Conservation (phyloP, 108 stramenopile genomes). For the Cyclotella atomus region DNA sequence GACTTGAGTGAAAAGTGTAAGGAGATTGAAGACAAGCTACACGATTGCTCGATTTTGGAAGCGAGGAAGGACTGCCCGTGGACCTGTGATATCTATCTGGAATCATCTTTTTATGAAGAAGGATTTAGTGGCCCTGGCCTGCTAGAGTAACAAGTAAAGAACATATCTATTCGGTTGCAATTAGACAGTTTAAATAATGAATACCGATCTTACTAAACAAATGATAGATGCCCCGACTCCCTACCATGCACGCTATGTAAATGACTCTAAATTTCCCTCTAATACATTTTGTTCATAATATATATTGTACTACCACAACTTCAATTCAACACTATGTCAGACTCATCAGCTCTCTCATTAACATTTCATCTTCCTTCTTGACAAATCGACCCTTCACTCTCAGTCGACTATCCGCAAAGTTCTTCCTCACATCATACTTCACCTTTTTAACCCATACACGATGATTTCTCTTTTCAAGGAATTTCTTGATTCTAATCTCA, state of each 20-base stretch:
- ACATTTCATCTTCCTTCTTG: slow-evolving; percentile 97
- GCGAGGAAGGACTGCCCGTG: not conserved
- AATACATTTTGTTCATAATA: not conserved
- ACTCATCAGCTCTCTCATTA: slow-evolving; percentile 94
- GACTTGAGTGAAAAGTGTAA: not conserved
- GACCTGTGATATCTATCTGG: slow-evolving; percentile 11
- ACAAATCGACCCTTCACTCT: slow-evolving; percentile 98
- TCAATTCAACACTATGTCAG: slow-evolving; percentile 65
- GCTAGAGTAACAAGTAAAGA: not conserved
- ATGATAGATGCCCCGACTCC: not conserved
- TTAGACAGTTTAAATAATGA: too few relatives aligned
- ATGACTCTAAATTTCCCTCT: not conserved
- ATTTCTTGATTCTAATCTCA: slow-evolving; percentile 84
- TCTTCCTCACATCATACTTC: slow-evolving; percentile 98
- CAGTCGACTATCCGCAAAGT: slow-evolving; percentile 96
- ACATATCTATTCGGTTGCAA: not conserved
- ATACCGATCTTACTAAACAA: too few relatives aligned
- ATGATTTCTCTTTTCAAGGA: slow-evolving; percentile 92
- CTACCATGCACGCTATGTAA: not conserved
- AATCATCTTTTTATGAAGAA: not conserved
- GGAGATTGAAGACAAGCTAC: not conserved
- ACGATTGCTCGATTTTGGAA: not conserved
- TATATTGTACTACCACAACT: not conserved
- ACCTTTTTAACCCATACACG: slow-evolving; percentile 98
- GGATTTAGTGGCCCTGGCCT: not conserved